phyloP scores from a whole-genome alignment of 768 basidiomycete species.

The Boletus vermiculosoides region DNA sequence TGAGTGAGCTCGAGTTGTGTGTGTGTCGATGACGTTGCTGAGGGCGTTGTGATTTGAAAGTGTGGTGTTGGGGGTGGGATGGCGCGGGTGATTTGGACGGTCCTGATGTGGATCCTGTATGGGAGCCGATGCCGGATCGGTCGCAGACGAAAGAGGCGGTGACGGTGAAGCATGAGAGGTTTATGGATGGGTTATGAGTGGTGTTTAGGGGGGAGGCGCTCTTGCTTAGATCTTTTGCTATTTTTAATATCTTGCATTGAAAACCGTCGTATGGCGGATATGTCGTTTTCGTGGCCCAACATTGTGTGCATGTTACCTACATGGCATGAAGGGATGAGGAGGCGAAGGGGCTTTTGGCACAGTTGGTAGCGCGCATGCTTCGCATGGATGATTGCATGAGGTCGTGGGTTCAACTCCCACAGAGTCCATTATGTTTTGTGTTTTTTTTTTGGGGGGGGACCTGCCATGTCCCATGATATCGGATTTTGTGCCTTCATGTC shows the following conservation, averaged over 20 bases:
- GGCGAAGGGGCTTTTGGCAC: conserved; percentile 49
- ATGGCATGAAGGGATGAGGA: fast-evolving
- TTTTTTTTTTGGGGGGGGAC: neutral
- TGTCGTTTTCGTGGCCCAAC: neutral
- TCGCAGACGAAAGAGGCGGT: conserved; percentile 60
- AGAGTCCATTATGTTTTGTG: conserved; percentile 18
- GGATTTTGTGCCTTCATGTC: no score
- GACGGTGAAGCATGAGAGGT: conserved; percentile 65
- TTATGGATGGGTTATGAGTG: conserved; percentile 25
- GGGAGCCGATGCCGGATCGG: conserved; percentile 80
- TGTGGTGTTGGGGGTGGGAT: conserved; percentile 99
- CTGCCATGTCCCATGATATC: no score
- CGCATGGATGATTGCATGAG: conserved; percentile 49
- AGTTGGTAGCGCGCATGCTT: conserved; percentile 63
- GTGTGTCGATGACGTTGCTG: neutral
- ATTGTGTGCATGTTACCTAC: neutral
- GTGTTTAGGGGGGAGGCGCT: neutral
- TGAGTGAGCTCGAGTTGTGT: conserved; percentile 36
- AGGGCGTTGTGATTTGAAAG: conserved; percentile 40
- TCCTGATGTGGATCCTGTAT: conserved; percentile 96
- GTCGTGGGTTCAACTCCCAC: conserved; percentile 58
- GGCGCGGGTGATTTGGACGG: conserved; percentile 97
- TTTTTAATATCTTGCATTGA: neutral
- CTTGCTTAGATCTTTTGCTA: conserved; percentile 15
- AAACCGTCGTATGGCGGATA: no score